Conservation (phyloP, 2,329 filamentous ascomycete genomes). For the Penicillium sp. region DNA sequence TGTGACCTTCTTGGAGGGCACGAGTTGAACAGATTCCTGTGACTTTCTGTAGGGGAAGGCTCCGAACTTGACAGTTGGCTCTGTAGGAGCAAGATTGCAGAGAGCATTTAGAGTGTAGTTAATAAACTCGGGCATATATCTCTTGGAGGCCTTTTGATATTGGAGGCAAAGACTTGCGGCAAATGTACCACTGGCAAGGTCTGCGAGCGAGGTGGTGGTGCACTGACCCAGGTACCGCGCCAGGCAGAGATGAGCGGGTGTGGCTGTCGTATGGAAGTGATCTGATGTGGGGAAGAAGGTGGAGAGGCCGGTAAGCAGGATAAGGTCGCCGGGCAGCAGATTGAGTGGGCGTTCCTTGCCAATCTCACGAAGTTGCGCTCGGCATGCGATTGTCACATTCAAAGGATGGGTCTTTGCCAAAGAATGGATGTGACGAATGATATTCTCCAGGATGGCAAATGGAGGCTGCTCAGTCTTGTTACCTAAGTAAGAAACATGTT, state of each 20-base stretch:
- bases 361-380: conserved; percentile 64
- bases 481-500: conserved; percentile 60
- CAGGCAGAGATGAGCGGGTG: conserved; percentile 84
- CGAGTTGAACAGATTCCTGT: conserved; percentile 53
- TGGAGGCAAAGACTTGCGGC: conserved; percentile 75
- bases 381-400: conserved; percentile 74
- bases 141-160: conserved; percentile 79
- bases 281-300: conserved; percentile 92
- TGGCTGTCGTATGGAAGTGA: conserved; percentile 94
- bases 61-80: conserved; percentile 50
- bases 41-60: conserved; percentile 64
- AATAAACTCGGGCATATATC: conserved; percentile 85
- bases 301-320: conserved; percentile 79
- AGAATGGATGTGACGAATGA: conserved; percentile 90
- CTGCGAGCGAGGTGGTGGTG: conserved; percentile 62
- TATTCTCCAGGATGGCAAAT: conserved; percentile 70
- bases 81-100: conserved; percentile 61
- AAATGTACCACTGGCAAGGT: conserved; percentile 73
- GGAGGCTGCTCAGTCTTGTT: conserved; percentile 53
- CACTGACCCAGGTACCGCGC: conserved; percentile 79
- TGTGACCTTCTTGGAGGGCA: conserved; percentile 30
- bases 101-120: conserved; percentile 78
- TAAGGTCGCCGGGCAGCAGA: conserved; percentile 67
- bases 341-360: conserved; percentile 54
- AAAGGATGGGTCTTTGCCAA: conserved; percentile 81